phyloP scores from a whole-genome alignment of 164 flowering plant species.

The Vitis amurensis region DNA sequence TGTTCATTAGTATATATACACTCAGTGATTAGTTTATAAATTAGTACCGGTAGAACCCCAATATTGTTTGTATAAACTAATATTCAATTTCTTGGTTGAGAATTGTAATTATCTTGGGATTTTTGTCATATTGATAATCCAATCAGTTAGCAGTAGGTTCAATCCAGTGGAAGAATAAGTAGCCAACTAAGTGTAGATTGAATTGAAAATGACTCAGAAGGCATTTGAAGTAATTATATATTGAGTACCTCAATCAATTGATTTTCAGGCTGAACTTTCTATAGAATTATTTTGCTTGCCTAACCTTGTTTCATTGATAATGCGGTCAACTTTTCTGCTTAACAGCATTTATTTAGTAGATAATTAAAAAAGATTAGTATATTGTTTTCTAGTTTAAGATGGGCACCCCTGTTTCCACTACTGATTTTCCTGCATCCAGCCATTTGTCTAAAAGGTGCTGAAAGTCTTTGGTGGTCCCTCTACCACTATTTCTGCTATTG shows the following conservation, averaged over 20 bases:
- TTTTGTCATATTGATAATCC: not conserved
- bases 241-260: not conserved
- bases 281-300: conserved; percentile 1
- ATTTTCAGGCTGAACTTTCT: not conserved
- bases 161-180: not conserved
- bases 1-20: conserved; percentile 7
- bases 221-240: not conserved
- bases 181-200: not conserved
- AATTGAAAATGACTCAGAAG: conserved; percentile 10
- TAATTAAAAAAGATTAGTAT: not conserved
- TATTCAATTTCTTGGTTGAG: not conserved
- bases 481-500: conserved; percentile 4
- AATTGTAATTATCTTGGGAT: not conserved
- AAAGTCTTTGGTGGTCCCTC: conserved; percentile 2
- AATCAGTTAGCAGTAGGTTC: not conserved
- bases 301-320: not conserved
- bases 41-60: no score
- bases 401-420: conserved; percentile 10
- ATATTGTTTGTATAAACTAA: no score
- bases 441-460: not conserved
- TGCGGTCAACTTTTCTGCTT: conserved; percentile 6
- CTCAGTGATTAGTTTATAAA: not conserved
- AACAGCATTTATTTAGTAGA: not conserved
- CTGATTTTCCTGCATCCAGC: not conserved
- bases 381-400: not conserved